Base-by-base conservation (phyloP, 768 basidiomycete species). In the Royoungia palumana region DNA sequence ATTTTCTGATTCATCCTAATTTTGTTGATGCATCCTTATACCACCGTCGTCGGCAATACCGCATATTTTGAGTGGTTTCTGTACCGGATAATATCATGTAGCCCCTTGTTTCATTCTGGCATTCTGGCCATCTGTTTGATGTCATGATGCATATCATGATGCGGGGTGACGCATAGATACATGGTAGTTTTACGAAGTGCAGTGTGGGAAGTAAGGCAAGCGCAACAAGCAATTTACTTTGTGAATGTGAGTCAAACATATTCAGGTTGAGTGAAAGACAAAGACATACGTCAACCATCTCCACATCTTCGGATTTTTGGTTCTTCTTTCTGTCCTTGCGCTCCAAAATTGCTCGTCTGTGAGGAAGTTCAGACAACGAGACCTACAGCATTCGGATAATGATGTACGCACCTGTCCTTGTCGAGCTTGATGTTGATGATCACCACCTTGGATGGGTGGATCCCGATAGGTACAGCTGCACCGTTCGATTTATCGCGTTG, bases 401-500 rank as follows among this genome's bases (percentile, higher is more conserved):
- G 20, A 2, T 46, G 10, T 20, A 66, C 76, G 45, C 35, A 85
- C 87, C 87, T 77, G 73, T 93, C 91, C 72, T 91, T 94, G 74
- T 94, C 89, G 53, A 92, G 76, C 77, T 98, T 96, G 73, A 96
- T 82, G 63, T 76, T 88, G 57, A 85, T 84, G 68, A 99, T 92
- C 55, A 95, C 89, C 45, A 97, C 93, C 69, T 96, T 98, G 77
- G 88, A 91, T 50, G 95, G 94, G 79, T 95, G 88, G 61, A 99
- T 83, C 59, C 94, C 93, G 62, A 99, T 94, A 63, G 89, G 89
- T 50, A 87, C 83, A 47, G 93, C 83, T 51, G 94, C 87, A 57
- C 96, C 95, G 68, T 95, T 96, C 57, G 92, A 91, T 75, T 97
- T 97, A 78, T 99, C 95, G 59, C 93, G 84, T 71, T 89, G 86